Conservation (phyloP, 192 early-diverging fungal genomes). For the Podila epicladia region DNA sequence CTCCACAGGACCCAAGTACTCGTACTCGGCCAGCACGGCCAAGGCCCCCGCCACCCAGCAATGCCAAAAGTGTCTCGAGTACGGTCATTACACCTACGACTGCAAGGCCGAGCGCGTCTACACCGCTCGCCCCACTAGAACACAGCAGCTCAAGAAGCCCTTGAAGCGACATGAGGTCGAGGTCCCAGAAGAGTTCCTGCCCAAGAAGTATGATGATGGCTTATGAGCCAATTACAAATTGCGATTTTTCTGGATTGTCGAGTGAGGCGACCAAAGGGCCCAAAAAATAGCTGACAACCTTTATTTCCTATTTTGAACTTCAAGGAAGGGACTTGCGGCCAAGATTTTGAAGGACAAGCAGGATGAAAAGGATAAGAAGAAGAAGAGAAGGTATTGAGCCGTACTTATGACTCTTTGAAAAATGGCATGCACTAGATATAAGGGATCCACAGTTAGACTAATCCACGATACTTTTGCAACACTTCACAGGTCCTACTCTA, state of each 20-base stretch:
- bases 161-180: conserved; percentile 57
- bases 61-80: conserved; percentile 69
- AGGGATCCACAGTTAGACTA: no score
- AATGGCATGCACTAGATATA: not conserved
- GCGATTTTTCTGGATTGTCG: not conserved
- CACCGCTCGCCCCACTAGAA: conserved; percentile 63
- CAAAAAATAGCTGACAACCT: not conserved
- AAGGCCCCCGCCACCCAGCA: conserved; percentile 59
- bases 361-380: conserved; percentile 39
- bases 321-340: conserved; percentile 56
- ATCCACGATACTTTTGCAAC: no score
- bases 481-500: not conserved
- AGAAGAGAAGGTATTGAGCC: conserved; percentile 10
- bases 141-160: conserved; percentile 67
- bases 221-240: not conserved
- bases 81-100: conserved; percentile 66
- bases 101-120: conserved; percentile 59
- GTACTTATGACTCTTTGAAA: not conserved
- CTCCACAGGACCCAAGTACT: conserved; percentile 23
- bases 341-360: conserved; percentile 60
- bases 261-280: not conserved
- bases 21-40: conserved; percentile 13
- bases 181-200: conserved; percentile 57
- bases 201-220: conserved; percentile 36
- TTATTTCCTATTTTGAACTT: not conserved